A percentile compares a stretch with the other conserved stretches of the same genome.
Conservation (phyloP, 164 flowering plant species). For the Nymphaea thermarum region DNA sequence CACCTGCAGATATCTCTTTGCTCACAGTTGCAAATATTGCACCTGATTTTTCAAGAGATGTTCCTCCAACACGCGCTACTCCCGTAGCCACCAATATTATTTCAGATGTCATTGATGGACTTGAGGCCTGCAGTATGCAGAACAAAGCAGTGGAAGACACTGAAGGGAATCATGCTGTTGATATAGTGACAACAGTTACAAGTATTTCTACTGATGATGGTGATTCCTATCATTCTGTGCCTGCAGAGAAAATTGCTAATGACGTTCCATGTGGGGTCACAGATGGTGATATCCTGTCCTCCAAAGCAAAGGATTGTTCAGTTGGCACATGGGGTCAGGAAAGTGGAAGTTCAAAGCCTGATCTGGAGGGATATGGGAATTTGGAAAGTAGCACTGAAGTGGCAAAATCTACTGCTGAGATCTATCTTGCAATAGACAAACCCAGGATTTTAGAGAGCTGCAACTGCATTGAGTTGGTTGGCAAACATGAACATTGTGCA, state of each 20-base stretch:
- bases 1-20: neutral
- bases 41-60: neutral
- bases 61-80: neutral
- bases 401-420: neutral
- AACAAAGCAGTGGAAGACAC: neutral
- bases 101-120: neutral
- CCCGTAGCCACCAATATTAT: neutral
- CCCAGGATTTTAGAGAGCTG: neutral
- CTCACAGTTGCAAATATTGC: neutral
- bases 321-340: neutral
- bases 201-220: too few relatives aligned
- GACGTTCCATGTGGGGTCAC: too few relatives aligned
- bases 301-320: too few relatives aligned
- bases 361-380: neutral
- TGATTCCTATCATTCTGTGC: neutral
- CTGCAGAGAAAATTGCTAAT: neutral
- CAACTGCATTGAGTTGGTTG: neutral
- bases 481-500: neutral
- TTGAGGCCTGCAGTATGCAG: neutral
- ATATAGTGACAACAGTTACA: neutral
- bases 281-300: too few relatives aligned
- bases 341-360: neutral
- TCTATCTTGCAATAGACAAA: neutral
- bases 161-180: neutral
- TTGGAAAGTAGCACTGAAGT: neutral